Base-by-base conservation (phyloP, 306 rosid species). In the Trifolium fragiferum region DNA sequence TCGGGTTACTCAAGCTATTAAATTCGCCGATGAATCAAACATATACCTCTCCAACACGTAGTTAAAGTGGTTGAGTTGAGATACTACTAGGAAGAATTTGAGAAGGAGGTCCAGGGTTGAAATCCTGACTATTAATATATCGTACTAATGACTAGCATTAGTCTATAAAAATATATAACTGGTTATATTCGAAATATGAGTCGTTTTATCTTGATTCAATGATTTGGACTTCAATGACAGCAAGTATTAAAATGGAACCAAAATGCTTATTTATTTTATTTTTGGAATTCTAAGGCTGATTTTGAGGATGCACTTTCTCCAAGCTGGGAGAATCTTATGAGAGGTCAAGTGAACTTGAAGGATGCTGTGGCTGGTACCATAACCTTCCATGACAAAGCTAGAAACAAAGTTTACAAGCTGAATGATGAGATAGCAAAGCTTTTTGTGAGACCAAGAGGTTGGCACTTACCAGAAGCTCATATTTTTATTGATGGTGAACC, bases 251-350 rank as follows among this genome's bases (percentile, higher is more conserved):
- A 37, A 37, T 37, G 47, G 47, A 41, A 46, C 21, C 38, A 35
- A 37, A 68, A 53, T 15, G 38, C 70, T 41, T 57, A 81, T 20
- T 50, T 6, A 63, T 62, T 7, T 15, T 13, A 2, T 57, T 46
- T 46, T 53, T 14, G 11, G 1, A 44, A 18, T 27, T 60, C 5
- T 7, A 63, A 90, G 96, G 98, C 97, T 76, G 97, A 93, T 73
- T 91, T 91, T 73, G 98, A 93, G 82, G 98, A 93, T 87, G 96
- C 98, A 41, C 85, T 93, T 0, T 93, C 98, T 47, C 98, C 98
- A 1, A 93, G 84, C 78, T 93, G 97, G 98, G 98, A 93, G 89
- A 93, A 89, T 72, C 79, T 93, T 3, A 87, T 89, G 72, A 87
- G 87, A 57, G 98, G 97, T 8, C 98, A 93, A 77, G 93, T 88